phyloP scores from a whole-genome alignment of 768 basidiomycete species.

The Amanita pallidorosea region DNA sequence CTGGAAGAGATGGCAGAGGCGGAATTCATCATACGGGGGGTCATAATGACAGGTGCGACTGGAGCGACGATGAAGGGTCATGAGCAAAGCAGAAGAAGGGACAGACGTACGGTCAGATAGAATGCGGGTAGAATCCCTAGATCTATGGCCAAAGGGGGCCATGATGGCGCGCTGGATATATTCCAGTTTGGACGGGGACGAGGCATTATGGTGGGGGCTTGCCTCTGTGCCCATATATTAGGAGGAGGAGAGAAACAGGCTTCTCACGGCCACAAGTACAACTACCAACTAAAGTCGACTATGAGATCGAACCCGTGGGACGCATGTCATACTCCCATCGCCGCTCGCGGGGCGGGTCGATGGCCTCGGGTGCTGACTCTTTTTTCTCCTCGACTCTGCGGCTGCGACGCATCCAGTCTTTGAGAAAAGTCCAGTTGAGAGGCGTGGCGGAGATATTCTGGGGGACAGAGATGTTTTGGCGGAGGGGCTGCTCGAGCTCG shows the following conservation, averaged over 20 bases:
- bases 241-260: slow-evolving; percentile 6
- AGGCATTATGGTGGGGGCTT: slow-evolving; percentile 26
- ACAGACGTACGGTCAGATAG: slow-evolving; percentile 57
- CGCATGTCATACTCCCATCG: slow-evolving; percentile 56
- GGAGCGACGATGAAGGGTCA: neutral
- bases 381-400: slow-evolving; percentile 4
- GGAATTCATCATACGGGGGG: slow-evolving; percentile 69
- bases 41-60: slow-evolving; percentile 90
- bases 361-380: slow-evolving; percentile 8
- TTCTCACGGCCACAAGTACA: slow-evolving; percentile 1
- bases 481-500: slow-evolving; percentile 25
- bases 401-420: neutral
- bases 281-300: slow-evolving; percentile 63
- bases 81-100: slow-evolving; percentile 1
- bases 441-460: slow-evolving; percentile 8
- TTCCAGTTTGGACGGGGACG: slow-evolving; percentile 36
- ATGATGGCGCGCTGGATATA: slow-evolving; percentile 61
- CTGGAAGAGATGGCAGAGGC: slow-evolving; percentile 59
- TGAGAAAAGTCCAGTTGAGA: neutral
- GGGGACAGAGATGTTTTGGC: slow-evolving; percentile 7
- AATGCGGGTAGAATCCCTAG: slow-evolving; percentile 60
- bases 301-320: slow-evolving; percentile 63
- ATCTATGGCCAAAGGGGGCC: slow-evolving; percentile 60
- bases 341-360: neutral
- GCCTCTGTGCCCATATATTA: slow-evolving; percentile 26